phyloP scores from a whole-genome alignment of 2,329 filamentous ascomycete species.

The Cladosporium austrohemisphaericum region DNA sequence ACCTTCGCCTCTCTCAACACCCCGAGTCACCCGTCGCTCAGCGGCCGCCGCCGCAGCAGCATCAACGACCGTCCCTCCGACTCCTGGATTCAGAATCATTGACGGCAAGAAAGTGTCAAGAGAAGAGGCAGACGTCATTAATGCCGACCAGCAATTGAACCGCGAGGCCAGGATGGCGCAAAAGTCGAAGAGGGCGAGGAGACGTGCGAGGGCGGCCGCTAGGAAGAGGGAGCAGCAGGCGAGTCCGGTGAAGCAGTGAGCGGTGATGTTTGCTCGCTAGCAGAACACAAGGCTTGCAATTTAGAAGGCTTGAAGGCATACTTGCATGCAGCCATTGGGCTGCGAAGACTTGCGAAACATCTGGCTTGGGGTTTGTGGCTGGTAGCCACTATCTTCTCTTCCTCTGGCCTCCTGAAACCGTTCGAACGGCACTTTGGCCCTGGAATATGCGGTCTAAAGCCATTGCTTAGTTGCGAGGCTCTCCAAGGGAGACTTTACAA shows the following conservation, averaged over 20 bases:
- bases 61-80: neutral
- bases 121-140: constrained; percentile 8
- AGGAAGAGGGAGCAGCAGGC: neutral
- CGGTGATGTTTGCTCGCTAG: too few species aligned
- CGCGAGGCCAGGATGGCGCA: constrained; percentile 9
- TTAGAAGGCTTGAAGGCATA: too few species aligned
- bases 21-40: constrained; percentile 6
- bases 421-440: too few species aligned
- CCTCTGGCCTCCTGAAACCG: too few species aligned
- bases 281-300: too few species aligned
- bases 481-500: too few species aligned
- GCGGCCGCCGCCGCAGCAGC: neutral
- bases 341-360: too few species aligned
- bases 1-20: constrained; percentile 6
- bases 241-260: constrained; percentile 8
- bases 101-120: constrained; percentile 10
- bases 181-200: constrained; percentile 9
- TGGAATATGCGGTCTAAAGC: too few species aligned
- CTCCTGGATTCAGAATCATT: constrained; percentile 8
- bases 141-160: constrained; percentile 9
- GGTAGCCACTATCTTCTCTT: too few species aligned
- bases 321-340: too few species aligned
- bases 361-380: too few species aligned
- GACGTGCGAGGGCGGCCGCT: constrained; percentile 4
- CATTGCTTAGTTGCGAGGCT: too few species aligned